Evolutionary conservation across 2,329 filamentous ascomycete genomes (phyloP), one percentile per base, ranked within the genome.

Genomic region (Stachybotrys echinatus): DNA sequence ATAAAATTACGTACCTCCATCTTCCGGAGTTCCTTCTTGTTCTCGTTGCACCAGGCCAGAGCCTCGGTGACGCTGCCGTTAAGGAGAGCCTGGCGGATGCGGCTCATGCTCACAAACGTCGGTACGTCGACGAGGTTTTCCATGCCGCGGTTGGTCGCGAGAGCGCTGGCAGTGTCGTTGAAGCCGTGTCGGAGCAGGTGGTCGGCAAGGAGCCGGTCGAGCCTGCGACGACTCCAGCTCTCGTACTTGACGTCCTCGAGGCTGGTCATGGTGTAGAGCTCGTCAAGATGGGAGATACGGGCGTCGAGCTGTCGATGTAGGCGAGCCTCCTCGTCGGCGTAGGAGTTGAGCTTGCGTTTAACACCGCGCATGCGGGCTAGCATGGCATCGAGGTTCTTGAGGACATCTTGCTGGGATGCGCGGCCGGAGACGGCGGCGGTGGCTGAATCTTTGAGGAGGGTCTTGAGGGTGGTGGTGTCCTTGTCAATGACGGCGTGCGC

Each of bases 191-290:
- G 81, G 45, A 97, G 73, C 57, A 99, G 77, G 67, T 96, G 95
- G 65, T 99, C 94, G n/a, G 95, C 88, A 45, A 99, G 71, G 51
- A 97, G 72, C 18, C 94, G 78, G 68, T 96, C 88, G 42, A 99
- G 75, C 20, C 94, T 78, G 38, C 82, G 82, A 49, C 89, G 82
- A 53, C 87, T 89, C 94, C 94, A 99, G 50, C 81, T 76, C 63
- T 97, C 92, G 70, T 97, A 99, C 63, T 90, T 90, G 58, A 95
- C 90, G 65, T 99, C 94, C 48, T 90, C 88, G 53, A 96, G 76
- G 53, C 83, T 88, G 50, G 87, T 81, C 60, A 97, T 89, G 42
- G 79, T 71, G 66, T 94, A 89, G 5, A 99, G 76, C 58, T 91
- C 84, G 57, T 89, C 81, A 31, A 99, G 75, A 69, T 99, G 92